These are phyloP conservation scores for Boletus pseudopeckii DNA, from an alignment of 768 basidiomycete species.

Conservation along the genomic window DNA sequence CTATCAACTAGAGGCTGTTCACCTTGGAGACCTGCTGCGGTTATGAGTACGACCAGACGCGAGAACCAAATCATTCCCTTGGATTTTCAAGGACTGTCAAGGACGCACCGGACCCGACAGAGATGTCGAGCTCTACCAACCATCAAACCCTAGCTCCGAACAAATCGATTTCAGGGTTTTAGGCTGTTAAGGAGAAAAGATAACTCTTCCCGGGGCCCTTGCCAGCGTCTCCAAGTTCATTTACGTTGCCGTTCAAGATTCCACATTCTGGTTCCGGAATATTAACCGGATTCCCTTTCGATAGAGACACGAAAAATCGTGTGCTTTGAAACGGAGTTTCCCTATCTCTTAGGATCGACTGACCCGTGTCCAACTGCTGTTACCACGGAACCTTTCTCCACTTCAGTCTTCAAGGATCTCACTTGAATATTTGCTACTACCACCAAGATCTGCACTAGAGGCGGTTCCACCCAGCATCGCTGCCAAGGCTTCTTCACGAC, in stretches of 20 bases:
- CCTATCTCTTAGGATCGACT: too few relatives aligned
- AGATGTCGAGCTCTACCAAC: slow-evolving; percentile 69
- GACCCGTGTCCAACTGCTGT: slow-evolving; percentile 83
- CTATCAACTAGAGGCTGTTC: slow-evolving; percentile 79
- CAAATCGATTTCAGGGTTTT: slow-evolving; percentile 66
- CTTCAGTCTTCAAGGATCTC: slow-evolving; percentile 86
- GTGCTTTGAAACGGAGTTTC: too few relatives aligned
- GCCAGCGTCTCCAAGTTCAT: slow-evolving; percentile 19
- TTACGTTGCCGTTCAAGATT: too few relatives aligned
- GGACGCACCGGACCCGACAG: slow-evolving; percentile 66
- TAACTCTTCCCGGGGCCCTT: slow-evolving; percentile 39
- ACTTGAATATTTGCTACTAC: slow-evolving; percentile 88
- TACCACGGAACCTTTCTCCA: slow-evolving; percentile 87
- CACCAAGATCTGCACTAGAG: slow-evolving; percentile 86
- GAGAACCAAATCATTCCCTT: slow-evolving; percentile 67
- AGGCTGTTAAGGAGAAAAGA: not conserved
- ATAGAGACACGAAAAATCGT: too few relatives aligned
- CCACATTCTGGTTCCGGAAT: too few relatives aligned
- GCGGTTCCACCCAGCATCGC: slow-evolving; percentile 70
- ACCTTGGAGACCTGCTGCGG: slow-evolving; percentile 80
- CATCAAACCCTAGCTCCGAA: slow-evolving; percentile 72
- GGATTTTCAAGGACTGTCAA: slow-evolving; percentile 23
- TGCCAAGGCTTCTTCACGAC: slow-evolving; percentile 78
- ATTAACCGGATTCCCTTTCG: too few relatives aligned
- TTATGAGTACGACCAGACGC: slow-evolving; percentile 74